A percentile compares a stretch with the other conserved stretches of the same genome.
These are phyloP conservation scores for Onygena corvina DNA, from an alignment of 2,329 filamentous ascomycete species.

Conservation along the genomic window DNA sequence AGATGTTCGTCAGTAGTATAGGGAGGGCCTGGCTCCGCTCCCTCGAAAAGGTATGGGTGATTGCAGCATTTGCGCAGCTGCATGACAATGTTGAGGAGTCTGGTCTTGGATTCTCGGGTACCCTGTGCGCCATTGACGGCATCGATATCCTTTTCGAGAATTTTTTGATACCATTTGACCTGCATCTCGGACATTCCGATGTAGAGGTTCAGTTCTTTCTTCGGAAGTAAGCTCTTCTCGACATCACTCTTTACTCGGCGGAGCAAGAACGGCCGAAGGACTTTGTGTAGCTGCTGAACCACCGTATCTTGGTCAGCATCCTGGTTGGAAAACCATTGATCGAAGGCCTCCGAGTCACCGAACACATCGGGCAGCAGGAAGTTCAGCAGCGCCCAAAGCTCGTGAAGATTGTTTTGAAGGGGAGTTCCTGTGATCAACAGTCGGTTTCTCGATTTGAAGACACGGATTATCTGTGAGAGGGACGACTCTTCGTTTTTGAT, in stretches of 20 bases:
- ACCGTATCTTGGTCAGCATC: conserved; percentile 87
- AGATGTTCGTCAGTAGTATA: conserved; percentile 98
- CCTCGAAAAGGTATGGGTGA: conserved; percentile 95
- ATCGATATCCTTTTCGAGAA: conserved; percentile 96
- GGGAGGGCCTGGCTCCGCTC: conserved; percentile 88
- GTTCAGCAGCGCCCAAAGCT: conserved; percentile 93
- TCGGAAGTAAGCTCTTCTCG: conserved; percentile 91
- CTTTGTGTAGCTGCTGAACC: conserved; percentile 87
- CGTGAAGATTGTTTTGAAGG: conserved; percentile 94
- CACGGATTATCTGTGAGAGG: conserved; percentile 84
- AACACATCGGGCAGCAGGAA: conserved; percentile 98
- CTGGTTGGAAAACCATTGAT: conserved; percentile 93
- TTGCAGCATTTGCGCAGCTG: conserved; percentile 98
- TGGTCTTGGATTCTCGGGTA: conserved; percentile 94
- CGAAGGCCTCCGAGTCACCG: conserved; percentile 89
- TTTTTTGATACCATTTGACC: conserved; percentile 98
- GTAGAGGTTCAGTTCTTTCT: conserved; percentile 95
- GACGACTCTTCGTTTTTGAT: conserved; percentile 99
- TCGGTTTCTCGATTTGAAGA: conserved; percentile 91
- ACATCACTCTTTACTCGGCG: conserved; percentile 95
- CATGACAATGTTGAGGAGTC: conserved; percentile 97
- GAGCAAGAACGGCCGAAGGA: conserved; percentile 83
- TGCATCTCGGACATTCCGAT: conserved; percentile 99
- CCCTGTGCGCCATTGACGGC: conserved; percentile 93
- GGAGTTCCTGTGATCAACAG: conserved; percentile 93